A percentile compares a stretch with the other conserved stretches of the same genome.
Conservation (phyloP, 805 yeast genomes). For the Kuraishia hungarica region DNA sequence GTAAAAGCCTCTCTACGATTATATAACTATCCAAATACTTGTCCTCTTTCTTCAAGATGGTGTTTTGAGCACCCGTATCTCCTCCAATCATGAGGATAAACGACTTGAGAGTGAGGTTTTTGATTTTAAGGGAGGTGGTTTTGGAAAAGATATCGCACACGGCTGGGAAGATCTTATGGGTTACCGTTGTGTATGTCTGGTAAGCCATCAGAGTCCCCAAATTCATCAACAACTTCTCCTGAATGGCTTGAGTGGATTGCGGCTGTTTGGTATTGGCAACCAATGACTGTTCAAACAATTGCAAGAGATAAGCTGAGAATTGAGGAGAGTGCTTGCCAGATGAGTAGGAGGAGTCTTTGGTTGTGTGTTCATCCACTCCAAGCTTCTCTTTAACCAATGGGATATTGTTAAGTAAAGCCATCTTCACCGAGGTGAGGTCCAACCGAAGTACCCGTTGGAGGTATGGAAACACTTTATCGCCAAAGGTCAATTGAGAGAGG, state of each 20-base stretch:
- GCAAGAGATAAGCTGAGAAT: constrained; percentile 19
- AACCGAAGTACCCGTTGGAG: constrained; percentile 19
- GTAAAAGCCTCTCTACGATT: constrained; percentile 72
- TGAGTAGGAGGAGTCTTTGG: no score
- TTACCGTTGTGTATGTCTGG: constrained; percentile 44
- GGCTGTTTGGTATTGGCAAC: constrained; percentile 7
- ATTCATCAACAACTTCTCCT: constrained; percentile 22
- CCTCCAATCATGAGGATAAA: constrained; percentile 44
- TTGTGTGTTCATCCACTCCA: constrained; percentile 15
- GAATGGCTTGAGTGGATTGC: constrained; percentile 14
- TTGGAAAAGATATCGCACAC: constrained; percentile 68
- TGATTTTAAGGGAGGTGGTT: constrained; percentile 77
- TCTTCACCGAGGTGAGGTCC: constrained; percentile 20
- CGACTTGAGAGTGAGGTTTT: constrained; percentile 55
- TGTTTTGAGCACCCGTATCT: background rate
- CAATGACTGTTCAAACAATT: constrained; percentile 24
- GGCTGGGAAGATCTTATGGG: constrained; percentile 67
- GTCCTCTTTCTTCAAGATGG: constrained; percentile 19
- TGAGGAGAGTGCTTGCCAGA: constrained; percentile 12
- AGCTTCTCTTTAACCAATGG: constrained; percentile 17
- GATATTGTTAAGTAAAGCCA: constrained; percentile 21
- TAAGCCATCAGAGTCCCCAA: constrained; percentile 21
- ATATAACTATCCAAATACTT: constrained; percentile 64
- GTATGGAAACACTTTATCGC: constrained; percentile 53
- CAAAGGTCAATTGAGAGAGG: constrained; percentile 71